Conservation (phyloP, 2,329 filamentous ascomycete species). For the Neofusicoccum cordaticola region DNA sequence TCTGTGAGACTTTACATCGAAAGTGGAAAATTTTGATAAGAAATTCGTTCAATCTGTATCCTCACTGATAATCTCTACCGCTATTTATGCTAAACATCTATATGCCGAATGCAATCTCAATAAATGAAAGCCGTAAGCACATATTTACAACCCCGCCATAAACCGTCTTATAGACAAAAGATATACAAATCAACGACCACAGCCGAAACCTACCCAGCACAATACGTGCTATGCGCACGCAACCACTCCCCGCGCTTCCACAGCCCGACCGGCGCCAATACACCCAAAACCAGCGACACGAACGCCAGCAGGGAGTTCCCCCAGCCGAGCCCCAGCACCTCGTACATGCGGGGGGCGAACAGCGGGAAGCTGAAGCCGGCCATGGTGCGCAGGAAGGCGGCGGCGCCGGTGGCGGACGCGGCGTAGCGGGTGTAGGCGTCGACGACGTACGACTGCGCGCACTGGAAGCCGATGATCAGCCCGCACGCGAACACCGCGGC, state of each 20-base stretch:
- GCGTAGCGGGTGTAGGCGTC: slow-evolving; percentile 52
- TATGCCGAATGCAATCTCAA: too few species aligned
- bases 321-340: slow-evolving; percentile 48
- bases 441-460: slow-evolving; percentile 61
- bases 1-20: too few species aligned
- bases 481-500: slow-evolving; percentile 55
- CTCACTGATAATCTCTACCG: too few species aligned
- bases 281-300: slow-evolving; percentile 51
- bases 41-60: too few species aligned
- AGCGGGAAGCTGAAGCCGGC: slow-evolving; percentile 60
- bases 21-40: too few species aligned
- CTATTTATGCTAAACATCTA: too few species aligned
- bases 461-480: slow-evolving; percentile 57
- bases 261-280: slow-evolving; percentile 45
- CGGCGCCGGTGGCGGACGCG: slow-evolving; percentile 52
- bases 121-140: too few species aligned
- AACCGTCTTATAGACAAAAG: too few species aligned
- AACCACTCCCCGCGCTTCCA: neutral
- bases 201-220: neutral
- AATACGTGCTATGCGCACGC: neutral
- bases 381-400: slow-evolving; percentile 55
- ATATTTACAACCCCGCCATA: too few species aligned
- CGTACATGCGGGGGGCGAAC: slow-evolving; percentile 55
- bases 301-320: slow-evolving; percentile 56
- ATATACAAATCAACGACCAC: too few species aligned